A percentile compares a stretch with the other conserved stretches of the same genome.
Evolutionary conservation across 78 protist genomes (phyloP).

Genomic region (Emiliania huxleyi): DNA sequence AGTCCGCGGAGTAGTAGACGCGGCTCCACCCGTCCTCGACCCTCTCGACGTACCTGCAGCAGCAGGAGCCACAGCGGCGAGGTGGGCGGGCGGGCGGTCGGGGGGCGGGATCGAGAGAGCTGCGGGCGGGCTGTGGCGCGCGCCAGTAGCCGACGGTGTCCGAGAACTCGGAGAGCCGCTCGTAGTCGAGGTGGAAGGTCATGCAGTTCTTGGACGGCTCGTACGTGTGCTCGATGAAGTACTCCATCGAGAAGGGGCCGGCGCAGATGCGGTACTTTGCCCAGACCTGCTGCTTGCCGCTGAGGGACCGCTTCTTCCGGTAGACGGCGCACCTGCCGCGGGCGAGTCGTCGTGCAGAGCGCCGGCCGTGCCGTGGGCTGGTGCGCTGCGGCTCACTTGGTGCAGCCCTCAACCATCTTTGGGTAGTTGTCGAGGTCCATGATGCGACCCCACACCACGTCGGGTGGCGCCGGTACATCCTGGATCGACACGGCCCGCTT

Average conservation of each 20-base stretch:
- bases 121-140: not conserved
- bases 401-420: not conserved
- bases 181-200: not conserved
- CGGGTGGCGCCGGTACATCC: not conserved
- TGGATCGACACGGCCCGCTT: not conserved
- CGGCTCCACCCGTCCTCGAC: not conserved
- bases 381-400: not conserved
- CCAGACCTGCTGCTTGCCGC: not conserved
- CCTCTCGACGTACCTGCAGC: not conserved
- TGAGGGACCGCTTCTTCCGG: too few species aligned
- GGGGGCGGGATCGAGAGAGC: not conserved
- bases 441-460: not conserved
- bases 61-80: not conserved
- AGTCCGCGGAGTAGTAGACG: not conserved
- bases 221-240: not conserved
- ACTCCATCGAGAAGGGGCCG: not conserved
- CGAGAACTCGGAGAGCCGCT: not conserved
- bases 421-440: not conserved
- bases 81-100: not conserved
- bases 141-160: constrained; percentile 23
- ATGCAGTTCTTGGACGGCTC: not conserved
- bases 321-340: not conserved
- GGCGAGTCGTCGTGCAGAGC: not conserved
- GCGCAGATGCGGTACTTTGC: not conserved
- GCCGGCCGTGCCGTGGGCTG: not conserved